A percentile compares a stretch with the other conserved stretches of the same genome.
Conservation (phyloP, 805 yeast genomes). For the Maudiozyma turicensis region DNA sequence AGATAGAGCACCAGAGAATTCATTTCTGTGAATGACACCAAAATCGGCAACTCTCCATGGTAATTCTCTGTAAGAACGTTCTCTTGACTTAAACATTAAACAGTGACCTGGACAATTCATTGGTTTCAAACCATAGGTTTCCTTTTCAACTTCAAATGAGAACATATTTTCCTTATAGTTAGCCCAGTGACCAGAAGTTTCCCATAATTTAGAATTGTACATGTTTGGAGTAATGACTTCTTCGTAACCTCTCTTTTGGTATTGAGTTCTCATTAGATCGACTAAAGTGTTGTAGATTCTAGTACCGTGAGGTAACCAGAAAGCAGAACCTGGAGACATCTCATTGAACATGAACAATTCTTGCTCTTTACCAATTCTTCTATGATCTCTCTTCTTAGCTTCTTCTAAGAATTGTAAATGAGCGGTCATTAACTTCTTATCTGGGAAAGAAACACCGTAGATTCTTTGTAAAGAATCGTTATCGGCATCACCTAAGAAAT, state of each 20-base stretch:
- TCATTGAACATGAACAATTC: constrained; percentile 93
- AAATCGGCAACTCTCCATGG: constrained; percentile 99
- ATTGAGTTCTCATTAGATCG: constrained; percentile 72
- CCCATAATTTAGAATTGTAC: constrained; percentile 97
- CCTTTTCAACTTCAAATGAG: constrained; percentile 93
- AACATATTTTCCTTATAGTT: constrained; percentile 98
- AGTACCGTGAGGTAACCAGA: constrained; percentile 99
- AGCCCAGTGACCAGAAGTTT: constrained; percentile 97
- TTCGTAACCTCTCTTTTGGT: constrained; percentile 88
- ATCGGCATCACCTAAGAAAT: constrained; percentile 84
- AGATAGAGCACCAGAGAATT: constrained; percentile 88
- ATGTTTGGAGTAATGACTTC: constrained; percentile 99
- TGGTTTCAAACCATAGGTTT: constrained; percentile 87
- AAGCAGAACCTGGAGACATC: constrained; percentile 94
- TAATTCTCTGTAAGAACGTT: constrained; percentile 90
- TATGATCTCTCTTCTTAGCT: constrained; percentile 92
- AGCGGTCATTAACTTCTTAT: constrained; percentile 89
- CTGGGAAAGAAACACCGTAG: constrained; percentile 98
- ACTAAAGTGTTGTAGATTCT: constrained; percentile 87
- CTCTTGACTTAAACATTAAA: constrained; percentile 81
- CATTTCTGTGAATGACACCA: constrained; percentile 95
- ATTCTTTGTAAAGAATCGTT: constrained; percentile 96
- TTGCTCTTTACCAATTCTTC: constrained; percentile 94
- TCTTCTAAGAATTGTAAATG: constrained; percentile 91
- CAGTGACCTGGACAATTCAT: constrained; percentile 93